Percentiles rank a stretch among this genome's conserved stretches.
Evolutionary conservation across 768 basidiomycete genomes (phyloP).

Genomic region (Russula vinacea): DNA sequence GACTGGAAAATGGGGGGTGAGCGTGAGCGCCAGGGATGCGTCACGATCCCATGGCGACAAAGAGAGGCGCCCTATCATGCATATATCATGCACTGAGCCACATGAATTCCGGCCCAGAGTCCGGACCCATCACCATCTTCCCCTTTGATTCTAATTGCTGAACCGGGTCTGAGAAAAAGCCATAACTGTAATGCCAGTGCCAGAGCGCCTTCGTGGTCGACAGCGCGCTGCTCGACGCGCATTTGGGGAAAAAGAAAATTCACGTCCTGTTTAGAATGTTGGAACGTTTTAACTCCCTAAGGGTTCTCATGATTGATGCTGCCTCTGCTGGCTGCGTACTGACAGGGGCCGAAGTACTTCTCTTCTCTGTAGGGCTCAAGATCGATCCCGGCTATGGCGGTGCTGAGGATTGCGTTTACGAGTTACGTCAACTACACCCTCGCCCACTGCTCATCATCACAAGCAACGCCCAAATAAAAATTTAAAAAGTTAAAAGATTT

Average conservation of each 20-base stretch:
- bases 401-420: background rate
- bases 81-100: background rate
- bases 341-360: background rate
- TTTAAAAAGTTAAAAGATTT: background rate
- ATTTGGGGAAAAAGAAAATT: background rate
- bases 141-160: background rate
- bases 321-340: background rate
- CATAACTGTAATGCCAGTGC: background rate
- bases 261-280: background rate
- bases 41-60: constrained; percentile 7
- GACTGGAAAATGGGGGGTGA: too few species aligned
- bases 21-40: background rate
- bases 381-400: constrained; percentile 25
- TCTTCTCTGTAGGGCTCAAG: constrained; percentile 7
- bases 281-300: background rate
- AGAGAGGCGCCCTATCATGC: background rate
- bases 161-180: background rate
- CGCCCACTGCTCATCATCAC: background rate
- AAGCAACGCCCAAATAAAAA: background rate
- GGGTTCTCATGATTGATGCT: background rate
- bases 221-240: background rate
- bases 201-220: background rate
- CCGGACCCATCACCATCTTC: background rate
- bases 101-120: background rate
- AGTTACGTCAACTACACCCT: background rate